Base-by-base conservation (phyloP, 2,329 filamentous ascomycete genomes). In the Coniochaeta sp. region DNA sequence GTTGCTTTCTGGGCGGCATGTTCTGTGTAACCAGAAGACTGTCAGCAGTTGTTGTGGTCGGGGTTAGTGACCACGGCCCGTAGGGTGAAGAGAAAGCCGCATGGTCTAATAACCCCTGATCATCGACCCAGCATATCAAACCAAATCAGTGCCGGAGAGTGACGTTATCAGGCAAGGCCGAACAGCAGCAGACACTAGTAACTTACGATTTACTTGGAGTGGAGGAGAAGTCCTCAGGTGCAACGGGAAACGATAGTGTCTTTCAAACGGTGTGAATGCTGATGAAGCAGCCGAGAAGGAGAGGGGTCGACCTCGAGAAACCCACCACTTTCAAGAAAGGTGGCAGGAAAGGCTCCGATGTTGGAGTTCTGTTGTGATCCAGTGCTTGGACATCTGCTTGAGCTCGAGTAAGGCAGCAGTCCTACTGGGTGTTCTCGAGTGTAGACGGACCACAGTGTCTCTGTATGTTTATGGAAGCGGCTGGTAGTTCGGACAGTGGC, bases 1-100 rank as follows among this genome's bases (percentile, higher is more conserved):
- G 17, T n/a, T 57, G 54, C 33, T 57, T 57, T 38, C 34, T 57
- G 31, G 54, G 31, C 19, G 54, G 54, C 54, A 57, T 57, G 22
- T 57, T 36, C 54, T 57, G 34, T 31, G 19, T 52, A n/a, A 24
- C n/a, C 1, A 47, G 22, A 12, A 28, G 34, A 12, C 1, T 52
- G n/a, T 52, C 17, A 52, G 24, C 47, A 52, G 16, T 24, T 26
- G 24, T 28, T 11, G 6, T 52, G n/a, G 24, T 28, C 8, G 47
- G 17, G 24, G 12, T 11, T 26, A 17, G 11, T 52, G 19, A 6
- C 14, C 34, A 9, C 34, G 3, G 8, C 34, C 34, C 8, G 8
- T 36, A 6, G 34, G 34, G 11, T 36, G 7, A 36, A 36, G 34
- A 14, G 34, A 9, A 36, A 12, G 34, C 34, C 3, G 8, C 34